These are phyloP conservation scores for Abrus pulchellus DNA, from an alignment of 306 rosid genomes.

Conservation along the genomic window DNA sequence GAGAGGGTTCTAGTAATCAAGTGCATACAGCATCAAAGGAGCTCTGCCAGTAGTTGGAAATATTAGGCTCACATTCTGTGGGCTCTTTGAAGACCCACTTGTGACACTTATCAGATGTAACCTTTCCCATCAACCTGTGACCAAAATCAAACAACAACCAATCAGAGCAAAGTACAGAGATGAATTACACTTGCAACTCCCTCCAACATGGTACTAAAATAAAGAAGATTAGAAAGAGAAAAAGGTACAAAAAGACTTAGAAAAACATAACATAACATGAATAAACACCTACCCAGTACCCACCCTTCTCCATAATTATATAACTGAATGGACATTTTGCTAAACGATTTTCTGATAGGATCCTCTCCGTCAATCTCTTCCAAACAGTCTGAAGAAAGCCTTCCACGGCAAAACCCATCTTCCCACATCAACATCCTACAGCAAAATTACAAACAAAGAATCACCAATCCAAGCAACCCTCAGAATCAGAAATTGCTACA, in stretches of 20 bases:
- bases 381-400: slow-evolving; percentile 72
- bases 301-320: slow-evolving; percentile 99
- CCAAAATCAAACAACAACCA: slow-evolving; percentile 26
- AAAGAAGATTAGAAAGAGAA: slow-evolving; percentile 21
- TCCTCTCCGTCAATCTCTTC: slow-evolving; percentile 90
- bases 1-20: background rate
- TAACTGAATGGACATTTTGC: slow-evolving; percentile 97
- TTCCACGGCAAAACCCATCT: slow-evolving; percentile 94
- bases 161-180: slow-evolving; percentile 37
- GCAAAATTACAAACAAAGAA: slow-evolving; percentile 20
- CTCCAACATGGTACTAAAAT: slow-evolving; percentile 30
- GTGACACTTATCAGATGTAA: slow-evolving; percentile 98
- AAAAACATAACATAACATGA: slow-evolving; percentile 6
- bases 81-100: slow-evolving; percentile 99
- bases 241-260: background rate
- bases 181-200: background rate
- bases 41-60: slow-evolving; percentile 96
- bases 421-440: slow-evolving; percentile 99
- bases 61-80: slow-evolving; percentile 84
- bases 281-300: slow-evolving; percentile 91
- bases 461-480: slow-evolving; percentile 10
- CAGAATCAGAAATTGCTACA: slow-evolving; percentile 22
- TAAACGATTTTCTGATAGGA: slow-evolving; percentile 86
- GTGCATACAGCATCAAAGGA: slow-evolving; percentile 91
- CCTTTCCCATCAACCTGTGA: slow-evolving; percentile 95